Conservation (phyloP, 768 basidiomycete species). For the Bullera alba region DNA sequence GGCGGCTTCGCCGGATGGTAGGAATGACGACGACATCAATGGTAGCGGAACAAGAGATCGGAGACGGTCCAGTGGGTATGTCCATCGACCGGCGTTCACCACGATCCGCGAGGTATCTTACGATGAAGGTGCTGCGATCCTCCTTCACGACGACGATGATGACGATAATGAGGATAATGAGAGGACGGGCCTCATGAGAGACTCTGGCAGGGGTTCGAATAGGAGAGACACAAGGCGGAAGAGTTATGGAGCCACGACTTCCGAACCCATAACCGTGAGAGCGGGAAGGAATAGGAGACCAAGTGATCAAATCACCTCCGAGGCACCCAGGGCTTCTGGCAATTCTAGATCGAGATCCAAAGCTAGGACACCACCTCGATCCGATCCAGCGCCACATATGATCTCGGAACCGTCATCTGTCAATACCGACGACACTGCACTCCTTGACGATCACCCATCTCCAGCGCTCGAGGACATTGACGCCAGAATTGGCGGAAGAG, state of each 20-base stretch:
- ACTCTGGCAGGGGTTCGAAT: constrained; percentile 7
- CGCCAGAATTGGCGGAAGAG: no score
- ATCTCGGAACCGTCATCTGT: neutral
- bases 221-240: constrained; percentile 4
- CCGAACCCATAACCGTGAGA: constrained; percentile 8
- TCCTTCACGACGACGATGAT: constrained; percentile 26
- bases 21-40: no score
- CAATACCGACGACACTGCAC: neutral
- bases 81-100: constrained; percentile 10
- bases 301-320: neutral
- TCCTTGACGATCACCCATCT: neutral
- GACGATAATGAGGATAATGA: constrained; percentile 14
- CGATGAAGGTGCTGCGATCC: constrained; percentile 22
- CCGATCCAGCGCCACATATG: constrained; percentile 1
- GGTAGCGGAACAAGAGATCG: no score
- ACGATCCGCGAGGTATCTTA: constrained; percentile 26
- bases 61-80: no score
- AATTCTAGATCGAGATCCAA: constrained; percentile 12
- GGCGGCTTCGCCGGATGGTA: no score
- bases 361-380: constrained; percentile 31
- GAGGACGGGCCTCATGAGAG: constrained; percentile 4
- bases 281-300: neutral
- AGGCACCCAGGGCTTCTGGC: constrained; percentile 10
- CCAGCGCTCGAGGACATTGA: neutral
- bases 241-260: constrained; percentile 18